Evolutionary conservation across 495 filamentous ascomycete species (phyloP).

Genomic region (Aspergillus cristatus): DNA sequence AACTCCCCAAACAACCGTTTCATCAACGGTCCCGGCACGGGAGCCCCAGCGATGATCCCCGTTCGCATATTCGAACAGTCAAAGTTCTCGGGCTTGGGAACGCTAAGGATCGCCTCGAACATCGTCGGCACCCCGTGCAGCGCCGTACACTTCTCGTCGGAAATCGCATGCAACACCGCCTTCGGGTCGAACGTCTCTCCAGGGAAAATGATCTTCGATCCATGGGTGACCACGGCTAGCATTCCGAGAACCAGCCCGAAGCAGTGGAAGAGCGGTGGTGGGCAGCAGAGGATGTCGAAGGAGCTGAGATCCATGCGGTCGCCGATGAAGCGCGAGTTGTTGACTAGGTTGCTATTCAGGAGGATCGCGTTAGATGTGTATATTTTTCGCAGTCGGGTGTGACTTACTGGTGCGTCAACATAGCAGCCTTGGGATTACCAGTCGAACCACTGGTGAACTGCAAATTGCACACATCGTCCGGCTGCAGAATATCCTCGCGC

Average conservation of each 20-base stretch:
- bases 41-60: conserved; percentile 60
- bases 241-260: conserved; percentile 65
- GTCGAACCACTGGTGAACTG: conserved; percentile 68
- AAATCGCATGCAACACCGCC: conserved; percentile 49
- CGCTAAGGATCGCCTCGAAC: conserved; percentile 55
- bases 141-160: conserved; percentile 56
- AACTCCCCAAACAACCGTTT: conserved; percentile 48
- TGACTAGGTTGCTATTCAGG: conserved; percentile 55
- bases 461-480: conserved; percentile 57
- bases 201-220: conserved; percentile 57
- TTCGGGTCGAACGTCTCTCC: conserved; percentile 53
- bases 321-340: conserved; percentile 62
- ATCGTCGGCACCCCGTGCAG: conserved; percentile 66
- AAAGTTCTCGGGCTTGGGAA: conserved; percentile 40
- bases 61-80: conserved; percentile 45
- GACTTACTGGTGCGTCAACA: conserved; percentile 59
- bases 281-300: conserved; percentile 57
- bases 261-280: conserved; percentile 65
- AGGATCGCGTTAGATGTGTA: conserved; percentile 1
- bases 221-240: conserved; percentile 56
- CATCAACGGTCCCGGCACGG: conserved; percentile 57
- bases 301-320: conserved; percentile 57
- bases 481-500: conserved; percentile 38
- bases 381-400: not conserved
- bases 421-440: conserved; percentile 63